Percentiles rank a stretch among this genome's conserved stretches.
Conservation (phyloP, 2,329 filamentous ascomycete genomes). For the Knufia fluminis region DNA sequence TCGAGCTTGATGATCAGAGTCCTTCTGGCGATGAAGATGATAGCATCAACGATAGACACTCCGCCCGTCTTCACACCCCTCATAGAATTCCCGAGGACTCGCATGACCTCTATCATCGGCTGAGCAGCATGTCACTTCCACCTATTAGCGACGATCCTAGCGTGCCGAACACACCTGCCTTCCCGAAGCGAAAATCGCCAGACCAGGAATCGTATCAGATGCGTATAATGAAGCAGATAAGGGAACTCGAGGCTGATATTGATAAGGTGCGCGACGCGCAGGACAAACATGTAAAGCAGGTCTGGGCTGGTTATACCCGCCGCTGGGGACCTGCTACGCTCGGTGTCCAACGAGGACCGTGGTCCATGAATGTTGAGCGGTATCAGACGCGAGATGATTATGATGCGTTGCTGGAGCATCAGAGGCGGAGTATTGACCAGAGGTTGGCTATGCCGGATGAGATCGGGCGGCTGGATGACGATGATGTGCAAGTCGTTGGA, state of each 20-base stretch:
- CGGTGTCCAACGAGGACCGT: neutral
- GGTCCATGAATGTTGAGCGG: neutral
- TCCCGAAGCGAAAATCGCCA: neutral
- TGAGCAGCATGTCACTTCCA: neutral
- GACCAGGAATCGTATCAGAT: neutral
- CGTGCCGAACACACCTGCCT: neutral
- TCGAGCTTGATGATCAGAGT: neutral
- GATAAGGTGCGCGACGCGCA: constrained; percentile 13
- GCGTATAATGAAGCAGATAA: constrained; percentile 4
- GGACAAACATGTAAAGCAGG: constrained; percentile 13
- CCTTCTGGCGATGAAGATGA: neutral
- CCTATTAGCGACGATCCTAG: neutral
- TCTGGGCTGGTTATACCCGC: constrained; percentile 19
- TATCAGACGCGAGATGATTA: neutral
- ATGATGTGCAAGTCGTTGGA: neutral
- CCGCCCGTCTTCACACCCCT: neutral
- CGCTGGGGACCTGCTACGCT: constrained; percentile 21
- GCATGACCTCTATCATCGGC: constrained; percentile 1
- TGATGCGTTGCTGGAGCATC: neutral
- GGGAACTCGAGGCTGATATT: constrained; percentile 13
- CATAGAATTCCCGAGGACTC: neutral
- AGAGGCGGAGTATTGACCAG: neutral
- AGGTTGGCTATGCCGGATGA: neutral
- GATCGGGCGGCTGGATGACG: neutral
- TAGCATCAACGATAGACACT: neutral